phyloP scores from a whole-genome alignment of 2,329 filamentous ascomycete genomes.

The Colletotrichum abscissum region DNA sequence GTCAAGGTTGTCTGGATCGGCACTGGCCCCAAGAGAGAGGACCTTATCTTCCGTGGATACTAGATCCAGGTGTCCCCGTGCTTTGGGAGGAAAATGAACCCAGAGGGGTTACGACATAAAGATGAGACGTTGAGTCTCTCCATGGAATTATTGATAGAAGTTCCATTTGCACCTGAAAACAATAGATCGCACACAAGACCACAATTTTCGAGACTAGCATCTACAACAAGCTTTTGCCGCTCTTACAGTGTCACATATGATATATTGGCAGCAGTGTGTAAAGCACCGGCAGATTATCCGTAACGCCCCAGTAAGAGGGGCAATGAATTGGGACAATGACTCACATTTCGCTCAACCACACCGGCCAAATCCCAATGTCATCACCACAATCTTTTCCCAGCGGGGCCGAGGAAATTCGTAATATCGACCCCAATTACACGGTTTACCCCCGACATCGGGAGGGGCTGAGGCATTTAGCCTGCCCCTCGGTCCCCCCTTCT shows the following conservation, averaged over 20 bases:
- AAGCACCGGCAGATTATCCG: neutral
- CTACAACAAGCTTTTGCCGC: neutral
- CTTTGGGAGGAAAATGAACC: neutral
- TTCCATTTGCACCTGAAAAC: neutral
- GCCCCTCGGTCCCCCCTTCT: no score
- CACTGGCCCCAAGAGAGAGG: constrained; percentile 72
- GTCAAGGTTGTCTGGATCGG: constrained; percentile 67
- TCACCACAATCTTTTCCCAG: neutral
- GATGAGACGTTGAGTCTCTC: neutral
- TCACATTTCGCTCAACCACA: neutral
- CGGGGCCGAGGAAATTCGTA: neutral
- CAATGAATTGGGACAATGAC: neutral
- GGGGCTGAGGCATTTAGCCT: neutral
- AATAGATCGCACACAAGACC: constrained; percentile 4
- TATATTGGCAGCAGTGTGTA: no score
- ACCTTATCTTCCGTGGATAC: constrained; percentile 63
- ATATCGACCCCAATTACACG: neutral
- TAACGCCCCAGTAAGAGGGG: neutral
- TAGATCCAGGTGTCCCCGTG: neutral
- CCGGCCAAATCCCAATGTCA: neutral
- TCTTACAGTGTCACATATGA: neutral
- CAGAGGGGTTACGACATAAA: neutral
- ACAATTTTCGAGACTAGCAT: neutral
- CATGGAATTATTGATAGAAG: neutral
- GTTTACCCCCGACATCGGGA: neutral